Base-by-base conservation (phyloP, 2,329 filamentous ascomycete genomes). In the Penicillium capsulatum region DNA sequence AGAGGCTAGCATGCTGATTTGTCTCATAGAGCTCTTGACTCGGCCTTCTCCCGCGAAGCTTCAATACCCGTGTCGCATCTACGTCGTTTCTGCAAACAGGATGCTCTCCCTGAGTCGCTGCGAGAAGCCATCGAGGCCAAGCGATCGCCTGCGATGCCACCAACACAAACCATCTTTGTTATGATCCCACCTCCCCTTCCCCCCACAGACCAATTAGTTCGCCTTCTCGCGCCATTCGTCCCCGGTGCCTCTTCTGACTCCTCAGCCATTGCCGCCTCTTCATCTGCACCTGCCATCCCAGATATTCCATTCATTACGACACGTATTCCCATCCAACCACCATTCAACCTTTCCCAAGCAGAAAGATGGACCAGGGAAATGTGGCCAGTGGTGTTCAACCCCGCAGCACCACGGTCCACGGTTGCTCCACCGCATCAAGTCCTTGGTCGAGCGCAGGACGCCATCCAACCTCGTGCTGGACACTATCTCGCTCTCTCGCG, bases 321-420 rank as follows among this genome's bases (percentile, higher is more conserved):
- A 7, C 51, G 47, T n/a, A 61, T 72, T 30, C 67, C 69, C 1
- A 53, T 67, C 8, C 57, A 66, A 20, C 65, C 69, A 2, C 69
- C 69, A 3, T 52, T 67, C 31, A 67, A 57, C 20, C 30, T 48
- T 2, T 42, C 50, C n/a, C 67, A 71, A 54, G 66, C 69, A n/a
- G 54, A 65, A 16, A 50, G 53, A 39, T 71, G 69, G 69, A 60
- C 63, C 7, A 58, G 59, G 15, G 61, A 47, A 9, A 53, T 66
- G 30, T 72, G 69, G 69, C 69, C 69, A 1, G 63, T 67, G 20
- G 54, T 59, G 8, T 72, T 60, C 55, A 72, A 72, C 47, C 65
- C 68, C 14, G 65, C 69, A 4, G 63, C 68, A 6, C 65, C 68
- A 7, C 58, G 66, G n/a, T 54, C 65, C 19, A 61, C 63, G 32